Percentiles rank a stretch among this genome's conserved stretches.
phyloP scores from a whole-genome alignment of 176 grass and related monocot genomes.

The Leersia perrieri region DNA sequence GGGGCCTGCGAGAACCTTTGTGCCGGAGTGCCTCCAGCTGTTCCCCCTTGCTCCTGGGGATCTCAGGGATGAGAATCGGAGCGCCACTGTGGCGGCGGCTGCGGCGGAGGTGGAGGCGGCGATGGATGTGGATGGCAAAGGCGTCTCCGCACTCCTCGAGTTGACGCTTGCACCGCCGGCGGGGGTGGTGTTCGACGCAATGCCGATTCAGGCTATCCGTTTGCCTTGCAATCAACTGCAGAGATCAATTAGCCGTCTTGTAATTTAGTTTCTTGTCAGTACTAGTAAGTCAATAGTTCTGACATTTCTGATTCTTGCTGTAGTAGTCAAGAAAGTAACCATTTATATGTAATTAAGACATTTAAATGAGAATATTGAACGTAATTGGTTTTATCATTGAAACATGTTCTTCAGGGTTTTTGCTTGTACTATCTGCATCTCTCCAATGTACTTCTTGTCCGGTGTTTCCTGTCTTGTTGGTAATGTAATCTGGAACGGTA shows the following conservation, averaged over 20 bases:
- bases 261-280: neutral
- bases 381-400: neutral
- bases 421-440: too few relatives aligned
- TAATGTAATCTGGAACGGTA: too few relatives aligned
- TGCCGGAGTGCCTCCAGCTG: slow-evolving; percentile 3
- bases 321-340: neutral
- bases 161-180: slow-evolving; percentile 12
- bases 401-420: too few relatives aligned
- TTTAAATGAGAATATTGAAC: too few relatives aligned
- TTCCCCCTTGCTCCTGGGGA: neutral
- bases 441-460: too few relatives aligned
- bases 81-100: too few relatives aligned
- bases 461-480: too few relatives aligned
- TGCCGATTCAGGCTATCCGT: slow-evolving; percentile 21
- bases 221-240: neutral
- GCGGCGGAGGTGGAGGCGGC: neutral
- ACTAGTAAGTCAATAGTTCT: neutral
- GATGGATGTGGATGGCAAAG: neutral
- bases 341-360: too few relatives aligned
- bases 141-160: neutral
- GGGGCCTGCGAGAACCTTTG: neutral
- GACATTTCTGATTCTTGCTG: neutral
- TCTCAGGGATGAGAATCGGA: neutral
- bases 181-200: neutral
- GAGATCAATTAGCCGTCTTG: neutral